Conservation (phyloP, 768 basidiomycete species). For the Agaricus blazei region DNA sequence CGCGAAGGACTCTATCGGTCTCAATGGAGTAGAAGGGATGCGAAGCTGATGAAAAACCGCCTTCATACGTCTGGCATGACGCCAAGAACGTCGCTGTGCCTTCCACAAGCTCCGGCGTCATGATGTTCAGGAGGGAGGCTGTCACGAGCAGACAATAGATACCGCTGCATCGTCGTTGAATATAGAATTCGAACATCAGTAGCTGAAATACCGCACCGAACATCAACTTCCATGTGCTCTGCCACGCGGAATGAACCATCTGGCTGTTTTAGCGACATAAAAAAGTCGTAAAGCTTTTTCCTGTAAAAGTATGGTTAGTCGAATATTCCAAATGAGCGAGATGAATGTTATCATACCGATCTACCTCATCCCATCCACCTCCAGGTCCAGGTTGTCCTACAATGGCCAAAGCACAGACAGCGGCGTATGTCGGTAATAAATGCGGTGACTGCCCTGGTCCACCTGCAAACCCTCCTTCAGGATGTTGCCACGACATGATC, state of each 20-base stretch:
- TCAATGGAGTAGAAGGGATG: conserved; percentile 54
- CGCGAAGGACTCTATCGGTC: conserved; percentile 25
- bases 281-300: conserved; percentile 77
- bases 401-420: conserved; percentile 80
- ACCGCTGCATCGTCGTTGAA: conserved; percentile 47
- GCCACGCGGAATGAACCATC: conserved; percentile 94
- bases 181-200: background rate
- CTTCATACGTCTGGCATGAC: conserved; percentile 96
- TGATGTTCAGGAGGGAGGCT: conserved; percentile 76
- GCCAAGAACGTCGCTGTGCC: conserved; percentile 78
- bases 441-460: conserved; percentile 88
- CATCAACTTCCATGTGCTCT: conserved; percentile 86
- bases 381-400: conserved; percentile 66
- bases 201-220: conserved; percentile 51
- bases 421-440: conserved; percentile 84
- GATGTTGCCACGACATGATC: conserved; percentile 77
- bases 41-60: conserved; percentile 83
- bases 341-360: conserved; percentile 46
- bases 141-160: conserved; percentile 88
- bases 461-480: conserved; percentile 87
- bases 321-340: no score
- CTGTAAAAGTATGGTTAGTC: conserved; percentile 27
- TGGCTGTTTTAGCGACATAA: conserved; percentile 85
- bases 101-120: conserved; percentile 82
- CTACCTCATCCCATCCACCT: conserved; percentile 84